Base-by-base conservation (phyloP, 2,329 filamentous ascomycete genomes). In the Kalmusia sp. region DNA sequence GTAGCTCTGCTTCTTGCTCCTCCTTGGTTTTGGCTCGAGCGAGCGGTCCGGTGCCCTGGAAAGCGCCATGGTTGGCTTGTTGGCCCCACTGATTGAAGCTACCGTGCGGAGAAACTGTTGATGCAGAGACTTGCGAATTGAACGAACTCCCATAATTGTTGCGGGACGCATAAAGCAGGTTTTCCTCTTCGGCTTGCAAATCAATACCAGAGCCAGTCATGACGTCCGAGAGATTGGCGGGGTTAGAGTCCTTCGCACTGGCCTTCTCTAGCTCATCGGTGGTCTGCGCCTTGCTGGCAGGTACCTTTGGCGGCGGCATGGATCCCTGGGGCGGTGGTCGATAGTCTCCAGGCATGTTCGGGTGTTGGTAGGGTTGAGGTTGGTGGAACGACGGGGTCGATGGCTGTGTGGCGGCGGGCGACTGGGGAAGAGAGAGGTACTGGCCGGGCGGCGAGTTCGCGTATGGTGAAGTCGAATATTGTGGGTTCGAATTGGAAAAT, bases 121-220 rank as follows among this genome's bases (percentile, higher is more conserved):
- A 70, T 6, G 48, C 56, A 3, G 71, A 73, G 33, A 65, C 58
- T 49, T 75, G 70, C 7, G 74, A 75, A 41, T 72, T 72, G 62
- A 75, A 80, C 7, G 80, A 81, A 49, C 79, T 75, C 53, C 74
- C 63, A 63, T 77, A 72, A 68, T 81, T 67, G 71, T 81, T 67
- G 70, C 79, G 68, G 68, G 75, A 77, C 38, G 84, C 83, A 68
- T 86, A 87, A 38, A 91, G 87, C 72, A 95, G 81, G 61, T 87
- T 90, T 63, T 92, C 90, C 68, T 96, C 91, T 73, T 96, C 93
- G 59, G 92, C 92, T 53, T 89, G 87, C 40, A 96, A 76, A 77
- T 96, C 91, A 58, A 97, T 92, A 44, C 92, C 92, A 14, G 92
- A 93, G 15, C 90, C 91, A 15, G 88, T 88, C 49, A 96, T 76